phyloP scores from a whole-genome alignment of 768 basidiomycete genomes.

The Tulasnella sp. region DNA sequence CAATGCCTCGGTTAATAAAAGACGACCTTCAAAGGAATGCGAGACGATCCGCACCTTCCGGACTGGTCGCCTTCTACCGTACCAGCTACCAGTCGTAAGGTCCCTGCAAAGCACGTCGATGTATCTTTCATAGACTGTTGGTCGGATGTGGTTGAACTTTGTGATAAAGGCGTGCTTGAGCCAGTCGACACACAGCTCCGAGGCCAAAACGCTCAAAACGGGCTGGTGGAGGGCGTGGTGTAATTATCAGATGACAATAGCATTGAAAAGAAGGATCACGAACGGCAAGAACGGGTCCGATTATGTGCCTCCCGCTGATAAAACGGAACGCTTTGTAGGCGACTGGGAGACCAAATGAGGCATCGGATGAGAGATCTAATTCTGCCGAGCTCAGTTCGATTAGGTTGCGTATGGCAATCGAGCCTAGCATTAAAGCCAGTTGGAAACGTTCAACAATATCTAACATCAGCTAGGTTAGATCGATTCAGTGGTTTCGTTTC shows the following conservation, averaged over 20 bases:
- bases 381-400: constrained; percentile 91
- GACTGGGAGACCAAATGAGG: constrained; percentile 58
- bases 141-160: constrained; percentile 97
- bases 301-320: constrained; percentile 70
- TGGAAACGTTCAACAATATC: constrained; percentile 98
- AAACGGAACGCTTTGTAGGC: constrained; percentile 68
- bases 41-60: constrained; percentile 54
- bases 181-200: constrained; percentile 97
- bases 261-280: constrained; percentile 36
- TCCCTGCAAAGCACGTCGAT: constrained; percentile 94
- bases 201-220: constrained; percentile 81
- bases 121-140: constrained; percentile 91
- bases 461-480: constrained; percentile 35
- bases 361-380: constrained; percentile 65
- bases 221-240: constrained; percentile 51
- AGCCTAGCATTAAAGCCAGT: constrained; percentile 80
- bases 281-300: constrained; percentile 89
- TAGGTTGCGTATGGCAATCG: constrained; percentile 90
- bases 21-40: not conserved
- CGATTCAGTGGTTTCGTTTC: not conserved
- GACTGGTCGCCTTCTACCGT: constrained; percentile 56
- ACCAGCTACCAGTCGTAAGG: constrained; percentile 74
- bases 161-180: constrained; percentile 99
- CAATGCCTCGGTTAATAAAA: not conserved
- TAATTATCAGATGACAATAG: not conserved